These are phyloP conservation scores for Candida dubliniensis DNA, from an alignment of 1,139 yeast species.

Conservation along the genomic window DNA sequence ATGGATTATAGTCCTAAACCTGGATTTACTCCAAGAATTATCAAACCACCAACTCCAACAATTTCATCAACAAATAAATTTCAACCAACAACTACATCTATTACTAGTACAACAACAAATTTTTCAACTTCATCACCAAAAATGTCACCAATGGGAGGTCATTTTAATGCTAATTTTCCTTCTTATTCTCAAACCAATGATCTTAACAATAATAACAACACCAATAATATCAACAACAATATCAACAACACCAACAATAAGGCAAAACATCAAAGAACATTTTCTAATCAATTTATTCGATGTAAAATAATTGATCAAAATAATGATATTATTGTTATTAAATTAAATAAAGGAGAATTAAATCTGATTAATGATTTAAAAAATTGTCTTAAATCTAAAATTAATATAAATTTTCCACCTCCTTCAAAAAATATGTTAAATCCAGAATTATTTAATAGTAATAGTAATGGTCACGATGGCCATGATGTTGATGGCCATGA, in stretches of 20 bases:
- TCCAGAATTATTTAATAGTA: too few relatives aligned
- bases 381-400: constrained; percentile 25
- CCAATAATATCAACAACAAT: background rate
- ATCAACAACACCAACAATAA: background rate
- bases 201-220: background rate
- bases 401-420: constrained; percentile 17
- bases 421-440: too few relatives aligned
- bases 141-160: constrained; percentile 9
- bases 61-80: constrained; percentile 1
- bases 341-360: constrained; percentile 27
- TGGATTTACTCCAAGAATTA: constrained; percentile 7
- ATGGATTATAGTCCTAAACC: constrained; percentile 4
- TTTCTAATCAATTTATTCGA: constrained; percentile 19
- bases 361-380: constrained; percentile 30
- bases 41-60: constrained; percentile 3
- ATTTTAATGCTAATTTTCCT: background rate
- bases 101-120: background rate
- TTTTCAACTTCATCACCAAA: constrained; percentile 1
- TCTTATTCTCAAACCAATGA: background rate
- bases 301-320: constrained; percentile 32
- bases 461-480: too few relatives aligned
- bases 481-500: too few relatives aligned
- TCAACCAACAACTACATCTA: background rate
- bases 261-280: constrained; percentile 1
- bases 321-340: constrained; percentile 30